Conservation (phyloP, 805 yeast species). For the Limtongia smithiae region DNA sequence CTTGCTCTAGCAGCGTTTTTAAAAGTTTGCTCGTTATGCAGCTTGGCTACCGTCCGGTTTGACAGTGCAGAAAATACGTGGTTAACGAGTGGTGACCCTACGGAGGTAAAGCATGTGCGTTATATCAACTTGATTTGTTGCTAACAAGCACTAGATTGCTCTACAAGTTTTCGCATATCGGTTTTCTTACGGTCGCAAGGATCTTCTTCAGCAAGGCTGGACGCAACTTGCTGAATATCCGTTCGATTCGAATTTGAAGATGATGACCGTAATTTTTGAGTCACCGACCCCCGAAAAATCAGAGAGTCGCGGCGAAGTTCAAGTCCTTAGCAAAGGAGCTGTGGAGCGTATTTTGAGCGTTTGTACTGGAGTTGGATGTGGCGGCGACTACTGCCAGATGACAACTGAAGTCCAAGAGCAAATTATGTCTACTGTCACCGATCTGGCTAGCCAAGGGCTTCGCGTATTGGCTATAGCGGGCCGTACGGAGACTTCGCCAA, state of each 20-base stretch:
- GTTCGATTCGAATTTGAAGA: constrained; percentile 68
- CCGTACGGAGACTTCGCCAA: constrained; percentile 33
- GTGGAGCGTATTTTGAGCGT: constrained; percentile 62
- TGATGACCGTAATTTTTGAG: constrained; percentile 63
- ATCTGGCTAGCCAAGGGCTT: constrained; percentile 61
- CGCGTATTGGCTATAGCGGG: constrained; percentile 70
- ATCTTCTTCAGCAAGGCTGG: constrained; percentile 41
- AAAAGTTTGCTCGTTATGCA: constrained; percentile 68
- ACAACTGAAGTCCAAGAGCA: constrained; percentile 41
- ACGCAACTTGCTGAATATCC: constrained; percentile 63
- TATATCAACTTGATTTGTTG: not conserved
- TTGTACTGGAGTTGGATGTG: constrained; percentile 44
- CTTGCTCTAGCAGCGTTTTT: constrained; percentile 46
- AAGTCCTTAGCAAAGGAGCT: constrained; percentile 65
- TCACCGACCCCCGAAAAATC: constrained; percentile 31
- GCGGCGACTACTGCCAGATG: constrained; percentile 31
- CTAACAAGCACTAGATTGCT: constrained; percentile 47
- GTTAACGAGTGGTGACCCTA: constrained; percentile 86
- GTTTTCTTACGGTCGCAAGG: constrained; percentile 47
- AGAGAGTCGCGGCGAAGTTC: constrained; percentile 15
- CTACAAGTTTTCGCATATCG: constrained; percentile 73
- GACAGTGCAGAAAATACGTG: constrained; percentile 50
- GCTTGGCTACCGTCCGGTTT: constrained; percentile 64
- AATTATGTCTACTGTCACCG: constrained; percentile 56
- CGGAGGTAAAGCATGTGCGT: constrained; percentile 58